These are phyloP conservation scores for Spergularia azorica DNA, from an alignment of 179 eudicot genomes.

Conservation along the genomic window DNA sequence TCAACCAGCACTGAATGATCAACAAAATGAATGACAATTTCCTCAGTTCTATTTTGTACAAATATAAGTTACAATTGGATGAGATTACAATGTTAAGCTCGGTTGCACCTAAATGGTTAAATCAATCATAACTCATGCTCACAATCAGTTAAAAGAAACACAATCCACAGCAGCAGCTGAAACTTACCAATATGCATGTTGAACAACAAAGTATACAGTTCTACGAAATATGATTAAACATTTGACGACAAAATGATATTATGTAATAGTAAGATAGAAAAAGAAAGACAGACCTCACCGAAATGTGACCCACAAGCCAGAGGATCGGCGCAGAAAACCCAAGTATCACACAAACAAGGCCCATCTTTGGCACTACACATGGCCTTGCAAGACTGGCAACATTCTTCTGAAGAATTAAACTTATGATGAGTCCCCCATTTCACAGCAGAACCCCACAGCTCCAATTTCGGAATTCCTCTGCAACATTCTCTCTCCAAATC, in stretches of 20 bases:
- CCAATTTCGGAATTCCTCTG: constrained; percentile 67
- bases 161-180: neutral
- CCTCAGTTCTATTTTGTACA: too few relatives aligned
- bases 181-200: neutral
- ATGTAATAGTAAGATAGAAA: too few relatives aligned
- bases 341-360: constrained; percentile 89
- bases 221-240: too few relatives aligned
- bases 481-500: constrained; percentile 50
- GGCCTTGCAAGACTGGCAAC: constrained; percentile 81
- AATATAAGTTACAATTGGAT: too few relatives aligned
- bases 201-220: too few relatives aligned
- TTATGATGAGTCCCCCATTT: constrained; percentile 92
- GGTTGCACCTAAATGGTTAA: neutral
- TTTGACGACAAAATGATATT: too few relatives aligned
- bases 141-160: neutral
- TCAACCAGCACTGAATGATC: constrained; percentile 84
- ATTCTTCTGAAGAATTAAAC: constrained; percentile 67
- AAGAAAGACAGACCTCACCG: constrained; percentile 61
- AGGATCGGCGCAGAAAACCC: constrained; percentile 93
- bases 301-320: constrained; percentile 68
- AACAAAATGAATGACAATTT: neutral
- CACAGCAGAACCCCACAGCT: constrained; percentile 95
- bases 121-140: neutral
- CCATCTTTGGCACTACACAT: constrained; percentile 82
- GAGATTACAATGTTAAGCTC: too few relatives aligned